A percentile compares a stretch with the other conserved stretches of the same genome.
These are phyloP conservation scores for Gynochthodes officinalis DNA, from an alignment of 257 asterid species.

Conservation along the genomic window DNA sequence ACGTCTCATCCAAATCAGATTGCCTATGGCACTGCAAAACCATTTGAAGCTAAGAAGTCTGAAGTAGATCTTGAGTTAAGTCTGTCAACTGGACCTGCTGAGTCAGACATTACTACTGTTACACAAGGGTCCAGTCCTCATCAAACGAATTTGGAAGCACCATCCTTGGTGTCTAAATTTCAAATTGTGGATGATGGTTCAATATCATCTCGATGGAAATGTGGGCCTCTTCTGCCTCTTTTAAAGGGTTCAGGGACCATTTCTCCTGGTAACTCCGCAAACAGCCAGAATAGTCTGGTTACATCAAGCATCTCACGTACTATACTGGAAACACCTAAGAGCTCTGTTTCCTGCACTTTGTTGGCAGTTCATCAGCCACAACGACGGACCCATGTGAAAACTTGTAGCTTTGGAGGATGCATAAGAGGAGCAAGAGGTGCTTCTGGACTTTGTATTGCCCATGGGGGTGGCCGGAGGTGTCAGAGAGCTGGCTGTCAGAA, in stretches of 20 bases:
- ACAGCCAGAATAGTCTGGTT: background rate
- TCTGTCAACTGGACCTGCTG: slow-evolving; percentile 47
- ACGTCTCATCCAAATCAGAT: slow-evolving; percentile 13
- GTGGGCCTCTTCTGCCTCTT: slow-evolving; percentile 42
- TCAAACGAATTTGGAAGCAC: slow-evolving; percentile 24
- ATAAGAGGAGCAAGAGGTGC: slow-evolving; percentile 67
- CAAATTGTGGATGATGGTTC: slow-evolving; percentile 60
- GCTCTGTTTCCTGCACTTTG: slow-evolving; percentile 21
- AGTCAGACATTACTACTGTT: slow-evolving; percentile 43
- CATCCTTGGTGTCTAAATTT: slow-evolving; percentile 16
- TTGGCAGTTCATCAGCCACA: slow-evolving; percentile 18
- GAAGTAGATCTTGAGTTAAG: slow-evolving; percentile 55
- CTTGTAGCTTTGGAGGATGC: slow-evolving; percentile 50
- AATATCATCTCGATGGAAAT: slow-evolving; percentile 57
- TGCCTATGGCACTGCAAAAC: slow-evolving; percentile 20
- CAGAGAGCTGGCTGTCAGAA: slow-evolving; percentile 53
- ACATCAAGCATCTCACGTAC: slow-evolving; percentile 9
- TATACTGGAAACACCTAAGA: slow-evolving; percentile 13
- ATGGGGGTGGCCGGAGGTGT: slow-evolving; percentile 72
- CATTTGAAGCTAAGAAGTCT: slow-evolving; percentile 25
- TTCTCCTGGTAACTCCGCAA: slow-evolving; percentile 17
- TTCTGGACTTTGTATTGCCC: slow-evolving; percentile 63
- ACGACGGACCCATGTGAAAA: slow-evolving; percentile 33
- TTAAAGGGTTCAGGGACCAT: slow-evolving; percentile 17
- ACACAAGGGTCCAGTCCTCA: slow-evolving; percentile 28